A percentile compares a stretch with the other conserved stretches of the same genome.
Conservation (phyloP, 305 asterid species). For the Stenogyne calaminthoides region DNA sequence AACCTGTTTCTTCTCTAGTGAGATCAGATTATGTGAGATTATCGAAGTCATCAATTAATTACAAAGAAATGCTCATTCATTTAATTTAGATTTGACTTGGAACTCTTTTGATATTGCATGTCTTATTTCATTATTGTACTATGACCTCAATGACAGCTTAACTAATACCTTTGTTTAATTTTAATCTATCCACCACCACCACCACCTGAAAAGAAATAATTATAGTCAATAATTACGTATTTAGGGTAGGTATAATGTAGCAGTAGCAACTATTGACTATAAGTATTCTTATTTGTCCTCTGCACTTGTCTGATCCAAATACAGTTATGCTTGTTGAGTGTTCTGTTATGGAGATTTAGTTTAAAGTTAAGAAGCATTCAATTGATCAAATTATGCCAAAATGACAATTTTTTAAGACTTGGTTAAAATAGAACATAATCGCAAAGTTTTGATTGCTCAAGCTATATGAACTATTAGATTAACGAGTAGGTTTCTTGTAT, state of each 20-base stretch:
- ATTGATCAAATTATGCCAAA: background rate
- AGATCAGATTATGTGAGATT: background rate
- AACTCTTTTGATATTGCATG: background rate
- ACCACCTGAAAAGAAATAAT: background rate
- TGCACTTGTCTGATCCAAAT: background rate
- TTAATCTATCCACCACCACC: slow-evolving; percentile 13
- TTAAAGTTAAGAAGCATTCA: background rate
- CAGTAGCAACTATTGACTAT: slow-evolving; percentile 30
- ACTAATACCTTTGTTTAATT: slow-evolving; percentile 4
- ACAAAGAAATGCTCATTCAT: background rate
- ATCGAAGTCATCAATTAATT: background rate
- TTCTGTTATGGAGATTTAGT: background rate
- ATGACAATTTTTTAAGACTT: no score
- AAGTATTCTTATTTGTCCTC: background rate
- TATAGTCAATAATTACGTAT: slow-evolving; percentile 13
- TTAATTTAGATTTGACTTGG: no score
- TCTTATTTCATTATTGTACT: background rate
- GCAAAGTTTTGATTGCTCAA: background rate
- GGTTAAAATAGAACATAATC: background rate
- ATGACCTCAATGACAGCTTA: slow-evolving; percentile 9
- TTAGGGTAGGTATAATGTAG: slow-evolving; percentile 28
- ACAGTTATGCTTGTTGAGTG: background rate
- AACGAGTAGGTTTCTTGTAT: no score
- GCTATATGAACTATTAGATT: background rate
- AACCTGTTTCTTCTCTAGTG: background rate